Evolutionary conservation across 1,284 basidiomycete genomes (phyloP).

Genomic region (Coniferiporia sulphurascens): DNA sequence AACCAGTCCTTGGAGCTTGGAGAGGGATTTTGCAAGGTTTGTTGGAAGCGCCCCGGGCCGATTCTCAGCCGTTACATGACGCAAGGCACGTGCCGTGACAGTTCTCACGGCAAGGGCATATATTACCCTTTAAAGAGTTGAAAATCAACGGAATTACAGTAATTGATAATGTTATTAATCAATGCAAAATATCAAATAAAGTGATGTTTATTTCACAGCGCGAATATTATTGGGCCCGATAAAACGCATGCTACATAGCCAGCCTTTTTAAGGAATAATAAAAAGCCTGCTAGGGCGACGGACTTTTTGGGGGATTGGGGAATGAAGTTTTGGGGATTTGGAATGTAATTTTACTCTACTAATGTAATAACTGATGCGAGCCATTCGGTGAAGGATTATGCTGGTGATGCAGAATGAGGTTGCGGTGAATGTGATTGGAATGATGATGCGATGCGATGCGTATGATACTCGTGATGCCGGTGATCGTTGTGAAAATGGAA

Average conservation of each 20-base stretch:
- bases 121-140: too few relatives aligned
- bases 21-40: too few relatives aligned
- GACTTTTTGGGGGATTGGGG: background rate
- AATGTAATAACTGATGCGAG: background rate
- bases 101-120: too few relatives aligned
- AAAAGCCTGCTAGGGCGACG: background rate
- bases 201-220: too few relatives aligned
- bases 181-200: too few relatives aligned
- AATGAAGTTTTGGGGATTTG: background rate
- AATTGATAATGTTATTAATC: too few relatives aligned
- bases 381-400: background rate
- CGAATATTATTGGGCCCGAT: background rate
- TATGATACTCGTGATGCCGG: slow-evolving; percentile 7
- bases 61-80: too few relatives aligned
- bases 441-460: slow-evolving; percentile 4
- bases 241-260: background rate
- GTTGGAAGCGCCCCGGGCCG: too few relatives aligned
- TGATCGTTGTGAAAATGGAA: background rate
- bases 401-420: slow-evolving; percentile 2
- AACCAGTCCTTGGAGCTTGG: too few relatives aligned
- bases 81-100: too few relatives aligned
- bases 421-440: background rate
- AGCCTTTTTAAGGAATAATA: background rate
- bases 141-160: too few relatives aligned
- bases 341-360: background rate